Evolutionary conservation across 768 basidiomycete genomes (phyloP), one percentile per base, ranked within the genome.

Genomic region (Omphalotus guepiniiformis): DNA sequence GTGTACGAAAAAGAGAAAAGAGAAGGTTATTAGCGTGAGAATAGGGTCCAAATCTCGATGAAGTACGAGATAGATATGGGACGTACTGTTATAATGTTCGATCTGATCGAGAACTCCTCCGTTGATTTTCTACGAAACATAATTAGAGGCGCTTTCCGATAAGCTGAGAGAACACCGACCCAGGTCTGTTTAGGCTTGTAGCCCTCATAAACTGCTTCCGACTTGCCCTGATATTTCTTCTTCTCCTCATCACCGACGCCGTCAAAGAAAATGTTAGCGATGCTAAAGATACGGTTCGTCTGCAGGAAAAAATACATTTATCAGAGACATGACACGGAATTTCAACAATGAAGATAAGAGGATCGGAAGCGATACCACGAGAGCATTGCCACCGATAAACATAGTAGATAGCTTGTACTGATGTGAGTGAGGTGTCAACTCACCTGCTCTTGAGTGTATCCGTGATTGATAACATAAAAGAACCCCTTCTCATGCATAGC

Each of bases 141-240:
- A 6, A 32, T 32, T 32, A 9, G 30, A 9, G 9, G 30, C n/a
- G 9, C 30, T 32, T 9, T 32, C 9, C 9, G n/a, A 9, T n/a
- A 32, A 9, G 30, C n/a, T 32, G 30, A n/a, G 30, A 32, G 30
- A 32, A n/a, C n/a, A 36, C 58, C 19, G 44, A 76, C 75, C 73
- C 71, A 79, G 48, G 74, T 74, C 32, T 70, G 65, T 4, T 72
- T 64, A 8, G 62, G 63, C 55, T 80, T 80, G 54, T 80, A 80
- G 1, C 78, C 78, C 51, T 75, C 70, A 53, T 69, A 78, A 2
- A 72, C 68, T 8, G 72, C 74, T 0, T 62, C 68, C 21, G 71
- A 63, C 47, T 71, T 63, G 0, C 65, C 69, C 2, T 55, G 56
- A 51, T 73, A 72, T 16, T 47, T 46, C 42, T 63, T 52, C 56